A percentile compares a stretch with the other conserved stretches of the same genome.
Evolutionary conservation across 768 basidiomycete species (phyloP).

Genomic region (Collybia sordida): DNA sequence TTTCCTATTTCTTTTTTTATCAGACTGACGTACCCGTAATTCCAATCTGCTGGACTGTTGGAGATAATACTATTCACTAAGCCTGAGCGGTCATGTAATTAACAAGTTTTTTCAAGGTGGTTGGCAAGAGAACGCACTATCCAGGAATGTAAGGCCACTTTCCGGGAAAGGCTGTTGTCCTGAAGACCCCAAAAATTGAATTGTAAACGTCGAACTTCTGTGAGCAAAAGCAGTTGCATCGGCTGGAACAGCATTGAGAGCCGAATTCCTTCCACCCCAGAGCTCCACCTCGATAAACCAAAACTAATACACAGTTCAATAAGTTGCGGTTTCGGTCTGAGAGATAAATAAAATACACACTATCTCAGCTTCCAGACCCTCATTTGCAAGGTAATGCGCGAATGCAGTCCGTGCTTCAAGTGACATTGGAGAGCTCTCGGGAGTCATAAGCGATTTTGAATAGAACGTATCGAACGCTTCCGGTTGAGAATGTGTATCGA

Average conservation of each 20-base stretch:
- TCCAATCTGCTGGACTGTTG: conserved; percentile 26
- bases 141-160: neutral
- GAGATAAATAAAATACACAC: too few species aligned
- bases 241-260: conserved; percentile 37
- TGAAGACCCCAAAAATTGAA: conserved; percentile 51
- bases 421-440: conserved; percentile 26
- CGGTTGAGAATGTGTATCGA: conserved; percentile 19
- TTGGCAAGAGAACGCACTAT: too few species aligned
- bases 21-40: conserved; percentile 20
- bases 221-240: conserved; percentile 45
- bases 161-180: neutral
- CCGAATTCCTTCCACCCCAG: conserved; percentile 45
- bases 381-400: too few species aligned
- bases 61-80: conserved; percentile 23
- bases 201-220: conserved; percentile 41
- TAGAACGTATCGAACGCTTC: conserved; percentile 31
- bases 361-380: too few species aligned
- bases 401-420: conserved; percentile 25
- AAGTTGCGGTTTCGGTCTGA: too few species aligned
- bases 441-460: conserved; percentile 31
- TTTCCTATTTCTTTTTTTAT: neutral
- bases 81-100: conserved; percentile 16
- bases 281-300: conserved; percentile 42
- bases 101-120: too few species aligned
- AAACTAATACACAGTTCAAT: neutral